These are phyloP conservation scores for Diaporthe aspalathi DNA, from an alignment of 2,329 filamentous ascomycete genomes.

Conservation along the genomic window DNA sequence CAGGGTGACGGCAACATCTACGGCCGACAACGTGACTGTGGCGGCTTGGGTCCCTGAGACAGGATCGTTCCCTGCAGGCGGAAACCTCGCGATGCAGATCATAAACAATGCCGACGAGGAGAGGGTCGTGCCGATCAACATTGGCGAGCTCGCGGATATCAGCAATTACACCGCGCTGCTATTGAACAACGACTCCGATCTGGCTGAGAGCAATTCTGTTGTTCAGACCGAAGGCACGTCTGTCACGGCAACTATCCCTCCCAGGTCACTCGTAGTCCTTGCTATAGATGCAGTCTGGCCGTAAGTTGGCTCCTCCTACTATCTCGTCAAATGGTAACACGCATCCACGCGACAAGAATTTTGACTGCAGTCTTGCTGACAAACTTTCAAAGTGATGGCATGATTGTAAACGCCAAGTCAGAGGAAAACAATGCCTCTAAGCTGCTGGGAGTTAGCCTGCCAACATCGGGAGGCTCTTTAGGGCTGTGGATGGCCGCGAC, in stretches of 20 bases:
- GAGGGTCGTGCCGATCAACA: conserved; percentile 15
- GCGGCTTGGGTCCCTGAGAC: conserved; percentile 30
- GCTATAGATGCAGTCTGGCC: conserved; percentile 30
- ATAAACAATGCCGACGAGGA: conserved; percentile 36
- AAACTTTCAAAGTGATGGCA: not conserved
- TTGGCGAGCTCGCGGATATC: conserved; percentile 8
- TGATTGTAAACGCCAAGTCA: conserved; percentile 1
- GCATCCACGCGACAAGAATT: not conserved
- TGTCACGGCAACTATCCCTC: conserved; percentile 28
- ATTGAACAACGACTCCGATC: conserved; percentile 30
- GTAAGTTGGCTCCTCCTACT: not conserved
- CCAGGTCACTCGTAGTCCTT: conserved; percentile 25
- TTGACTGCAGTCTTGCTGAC: not conserved
- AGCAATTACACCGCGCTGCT: conserved; percentile 28
- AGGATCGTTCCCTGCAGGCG: conserved; percentile 29
- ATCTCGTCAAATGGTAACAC: too few species aligned
- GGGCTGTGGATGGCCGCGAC: not conserved
- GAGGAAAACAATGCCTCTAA: conserved; percentile 12
- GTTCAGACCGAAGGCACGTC: conserved; percentile 18
- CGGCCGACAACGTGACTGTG: conserved; percentile 31
- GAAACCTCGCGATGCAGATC: conserved; percentile 38
- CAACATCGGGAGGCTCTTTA: conserved; percentile 10
- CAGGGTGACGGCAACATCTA: conserved; percentile 28
- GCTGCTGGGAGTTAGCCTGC: not conserved
- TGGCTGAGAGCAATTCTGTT: conserved; percentile 10